A percentile compares a stretch with the other conserved stretches of the same genome.
These are phyloP conservation scores for Halophytophthora polymorphica DNA, from an alignment of 352 stramenopile genomes.

Conservation along the genomic window DNA sequence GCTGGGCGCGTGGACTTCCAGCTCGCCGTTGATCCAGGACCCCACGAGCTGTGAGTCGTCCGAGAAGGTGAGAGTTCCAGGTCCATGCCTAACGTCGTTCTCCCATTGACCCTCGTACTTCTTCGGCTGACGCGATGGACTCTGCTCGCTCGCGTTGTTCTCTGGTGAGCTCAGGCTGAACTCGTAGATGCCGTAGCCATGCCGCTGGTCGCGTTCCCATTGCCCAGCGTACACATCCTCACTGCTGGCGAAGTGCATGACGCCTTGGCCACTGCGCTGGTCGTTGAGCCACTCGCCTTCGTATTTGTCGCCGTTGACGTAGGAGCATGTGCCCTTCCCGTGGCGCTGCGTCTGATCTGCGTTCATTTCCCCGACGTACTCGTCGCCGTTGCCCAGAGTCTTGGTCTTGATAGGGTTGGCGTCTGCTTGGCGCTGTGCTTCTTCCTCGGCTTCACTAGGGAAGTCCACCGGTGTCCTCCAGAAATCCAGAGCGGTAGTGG, in stretches of 20 bases:
- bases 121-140: constrained; percentile 13
- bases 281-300: constrained; percentile 68
- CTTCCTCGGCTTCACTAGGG: constrained; percentile 26
- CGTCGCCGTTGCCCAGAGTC: constrained; percentile 51
- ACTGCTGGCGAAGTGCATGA: constrained; percentile 41
- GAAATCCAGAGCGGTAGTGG: constrained; percentile 50
- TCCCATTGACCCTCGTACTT: constrained; percentile 80
- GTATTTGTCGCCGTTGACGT: constrained; percentile 51
- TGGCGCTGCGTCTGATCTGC: constrained; percentile 32
- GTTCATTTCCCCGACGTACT: constrained; percentile 71
- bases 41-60: constrained; percentile 45
- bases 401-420: constrained; percentile 45
- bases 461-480: constrained; percentile 48
- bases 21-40: constrained; percentile 28
- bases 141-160: neutral
- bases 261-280: constrained; percentile 41
- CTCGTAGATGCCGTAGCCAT: constrained; percentile 55
- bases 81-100: constrained; percentile 47
- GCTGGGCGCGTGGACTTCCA: constrained; percentile 12
- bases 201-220: constrained; percentile 43
- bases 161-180: constrained; percentile 3
- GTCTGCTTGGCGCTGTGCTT: constrained; percentile 15
- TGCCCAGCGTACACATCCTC: constrained; percentile 50
- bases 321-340: constrained; percentile 63
- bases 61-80: constrained; percentile 58